Conservation (phyloP, 2,329 filamentous ascomycete species). For the Ceratocystis alfenasii region DNA sequence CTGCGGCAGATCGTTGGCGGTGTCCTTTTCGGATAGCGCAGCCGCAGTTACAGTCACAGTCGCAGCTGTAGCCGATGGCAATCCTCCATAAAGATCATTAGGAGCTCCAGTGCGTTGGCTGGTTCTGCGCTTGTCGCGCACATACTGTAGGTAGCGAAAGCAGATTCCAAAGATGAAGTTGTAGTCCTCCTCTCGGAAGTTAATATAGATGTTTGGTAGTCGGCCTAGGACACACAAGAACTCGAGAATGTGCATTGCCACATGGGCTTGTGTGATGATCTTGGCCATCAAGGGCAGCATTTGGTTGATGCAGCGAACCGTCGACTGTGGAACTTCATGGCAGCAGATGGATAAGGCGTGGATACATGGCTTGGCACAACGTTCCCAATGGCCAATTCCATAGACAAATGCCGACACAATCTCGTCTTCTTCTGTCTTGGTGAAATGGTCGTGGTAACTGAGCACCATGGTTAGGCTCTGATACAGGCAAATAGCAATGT, state of each 20-base stretch:
- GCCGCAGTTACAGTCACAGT: conserved; percentile 21
- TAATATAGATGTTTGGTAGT: conserved; percentile 71
- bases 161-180: conserved; percentile 91
- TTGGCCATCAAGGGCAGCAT: conserved; percentile 90
- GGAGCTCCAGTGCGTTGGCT: conserved; percentile 33
- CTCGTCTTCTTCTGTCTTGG: conserved; percentile 76
- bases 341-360: conserved; percentile 91
- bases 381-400: conserved; percentile 72
- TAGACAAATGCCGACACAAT: conserved; percentile 76
- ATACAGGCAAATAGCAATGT: conserved; percentile 80
- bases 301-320: conserved; percentile 71
- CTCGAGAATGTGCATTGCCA: conserved; percentile 89
- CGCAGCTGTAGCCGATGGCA: conserved; percentile 22
- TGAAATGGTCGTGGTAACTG: conserved; percentile 78
- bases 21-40: conserved; percentile 20
- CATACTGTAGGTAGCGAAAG: conserved; percentile 83
- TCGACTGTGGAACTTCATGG: conserved; percentile 79
- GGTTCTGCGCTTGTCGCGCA: conserved; percentile 51
- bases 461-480: conserved; percentile 77
- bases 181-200: conserved; percentile 84
- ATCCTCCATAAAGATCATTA: conserved; percentile 8
- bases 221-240: conserved; percentile 85
- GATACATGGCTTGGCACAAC: conserved; percentile 83
- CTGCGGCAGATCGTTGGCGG: conserved; percentile 66
- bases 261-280: conserved; percentile 84